phyloP scores from a whole-genome alignment of 768 basidiomycete genomes.

The Dacryopinax spathularia region DNA sequence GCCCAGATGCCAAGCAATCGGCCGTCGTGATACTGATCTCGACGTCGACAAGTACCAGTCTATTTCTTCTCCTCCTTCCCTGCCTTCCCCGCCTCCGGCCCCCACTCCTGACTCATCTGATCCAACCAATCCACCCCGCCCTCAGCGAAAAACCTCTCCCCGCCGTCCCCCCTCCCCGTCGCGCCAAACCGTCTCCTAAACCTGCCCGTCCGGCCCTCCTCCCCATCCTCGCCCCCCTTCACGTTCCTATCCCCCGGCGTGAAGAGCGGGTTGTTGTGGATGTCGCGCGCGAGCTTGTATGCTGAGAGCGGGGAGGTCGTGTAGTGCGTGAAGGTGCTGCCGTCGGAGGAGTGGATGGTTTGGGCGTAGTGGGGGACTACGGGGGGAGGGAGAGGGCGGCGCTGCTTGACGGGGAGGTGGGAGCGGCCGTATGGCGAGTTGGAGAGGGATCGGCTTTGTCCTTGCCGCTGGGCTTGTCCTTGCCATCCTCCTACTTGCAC shows the following conservation, averaged over 20 bases:
- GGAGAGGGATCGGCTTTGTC: slow-evolving; percentile 36
- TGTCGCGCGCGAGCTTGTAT: slow-evolving; percentile 68
- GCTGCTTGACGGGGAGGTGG: slow-evolving; percentile 62
- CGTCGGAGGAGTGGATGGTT: slow-evolving; percentile 72
- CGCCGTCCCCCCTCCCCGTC: background rate
- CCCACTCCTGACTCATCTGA: background rate
- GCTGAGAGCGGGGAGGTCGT: slow-evolving; percentile 73
- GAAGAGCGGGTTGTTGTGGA: slow-evolving; percentile 81
- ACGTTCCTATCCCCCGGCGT: slow-evolving; percentile 39
- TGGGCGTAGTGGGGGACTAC: slow-evolving; percentile 78
- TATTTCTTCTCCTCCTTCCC: too few species aligned
- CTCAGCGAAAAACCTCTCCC: background rate
- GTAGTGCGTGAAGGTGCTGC: slow-evolving; percentile 75
- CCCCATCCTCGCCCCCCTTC: slow-evolving; percentile 35
- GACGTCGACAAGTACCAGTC: too few species aligned
- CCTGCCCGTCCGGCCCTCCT: slow-evolving; percentile 56
- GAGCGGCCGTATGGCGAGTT: slow-evolving; percentile 71
- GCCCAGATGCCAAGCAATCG: too few species aligned
- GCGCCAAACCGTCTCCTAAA: slow-evolving; percentile 57
- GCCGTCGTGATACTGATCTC: too few species aligned
- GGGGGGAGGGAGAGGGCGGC: slow-evolving; percentile 60
- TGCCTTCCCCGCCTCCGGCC: background rate
- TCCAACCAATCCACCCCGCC: background rate
- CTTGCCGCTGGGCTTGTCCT: too few species aligned
- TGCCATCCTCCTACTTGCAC: background rate